Base-by-base conservation (phyloP, 2,329 filamentous ascomycete species). In the Trichoderma citrinoviride region DNA sequence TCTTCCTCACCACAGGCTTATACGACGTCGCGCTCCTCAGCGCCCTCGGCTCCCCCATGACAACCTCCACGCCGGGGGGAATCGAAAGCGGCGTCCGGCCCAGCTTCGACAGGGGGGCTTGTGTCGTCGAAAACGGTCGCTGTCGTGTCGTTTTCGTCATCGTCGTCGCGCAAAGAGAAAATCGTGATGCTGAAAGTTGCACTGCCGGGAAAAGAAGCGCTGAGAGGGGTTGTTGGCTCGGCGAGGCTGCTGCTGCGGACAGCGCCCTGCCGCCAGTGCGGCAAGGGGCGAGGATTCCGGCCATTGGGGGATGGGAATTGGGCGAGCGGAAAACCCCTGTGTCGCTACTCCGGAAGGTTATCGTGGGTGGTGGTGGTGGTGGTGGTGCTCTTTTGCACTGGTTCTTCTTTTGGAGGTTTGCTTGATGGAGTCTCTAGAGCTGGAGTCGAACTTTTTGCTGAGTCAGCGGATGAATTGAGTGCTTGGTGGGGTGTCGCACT, bases 51-150 rank as follows among this genome's bases (percentile, higher is more conserved):
- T 92, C 85, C 67, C 90, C 84, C 65, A 93, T 79, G 12, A 86
- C 80, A 47, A 99, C 82, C 58, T 90, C 90, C 65, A 99, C 95
- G 68, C 92, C 91, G 0, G 91, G 89, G 0, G 94, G 94, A 37
- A 97, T 83, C 62, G 91, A 88, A 61, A 97, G 85, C 25, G 91
- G 86, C 66, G 90, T 90, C 71, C 87, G 85, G 71, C 95, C 95
- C 68, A 99, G 90, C 82, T 97, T 95, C 50, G 94, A 97, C 65
- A 82, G 79, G 70, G 83, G 82, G 74, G 79, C 78, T 61, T 86
- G 75, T 49, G 91, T 90, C 47, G 87, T 88, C 64, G 91, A 93
- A 81, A 97, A 97, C 17, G 65, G 61, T 65, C 68, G 68, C n/a
- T n/a, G n/a, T n/a, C n/a, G n/a, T n/a, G n/a, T n/a, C n/a, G n/a